Conservation (phyloP, 2,329 filamentous ascomycete genomes). For the Metarhizium robertsii region DNA sequence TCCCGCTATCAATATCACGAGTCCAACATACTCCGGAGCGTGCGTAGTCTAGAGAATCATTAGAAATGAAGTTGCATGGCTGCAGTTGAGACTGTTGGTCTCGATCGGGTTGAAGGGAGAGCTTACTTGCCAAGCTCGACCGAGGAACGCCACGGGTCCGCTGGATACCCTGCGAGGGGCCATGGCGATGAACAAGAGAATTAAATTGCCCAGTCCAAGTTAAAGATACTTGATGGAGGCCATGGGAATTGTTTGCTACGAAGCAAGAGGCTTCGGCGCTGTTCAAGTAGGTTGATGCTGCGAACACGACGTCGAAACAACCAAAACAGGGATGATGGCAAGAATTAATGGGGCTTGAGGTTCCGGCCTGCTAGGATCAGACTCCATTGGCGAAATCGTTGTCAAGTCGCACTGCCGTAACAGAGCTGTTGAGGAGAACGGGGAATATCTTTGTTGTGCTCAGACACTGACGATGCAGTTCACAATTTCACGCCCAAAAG, state of each 20-base stretch:
- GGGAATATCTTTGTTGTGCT: too few species aligned
- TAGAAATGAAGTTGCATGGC: not conserved
- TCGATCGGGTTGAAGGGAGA: not conserved
- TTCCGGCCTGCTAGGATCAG: too few species aligned
- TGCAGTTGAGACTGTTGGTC: not conserved
- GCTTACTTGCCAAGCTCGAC: slow-evolving; percentile 7
- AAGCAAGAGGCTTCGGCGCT: not conserved
- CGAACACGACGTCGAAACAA: not conserved
- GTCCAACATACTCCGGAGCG: slow-evolving; percentile 7
- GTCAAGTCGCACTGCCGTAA: too few species aligned
- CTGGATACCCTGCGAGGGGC: not conserved
- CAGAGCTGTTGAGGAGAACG: too few species aligned
- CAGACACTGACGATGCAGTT: too few species aligned
- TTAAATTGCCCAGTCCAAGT: not conserved
- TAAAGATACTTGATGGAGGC: not conserved
- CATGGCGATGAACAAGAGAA: not conserved
- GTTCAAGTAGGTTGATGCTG: not conserved
- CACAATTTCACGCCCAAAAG: too few species aligned
- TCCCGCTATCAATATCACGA: slow-evolving; percentile 3
- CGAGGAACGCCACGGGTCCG: not conserved
- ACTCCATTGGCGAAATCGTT: too few species aligned
- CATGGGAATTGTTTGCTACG: not conserved
- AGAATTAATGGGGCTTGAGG: not conserved
- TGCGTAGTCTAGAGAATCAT: slow-evolving; percentile 3
- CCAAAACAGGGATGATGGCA: not conserved